Base-by-base conservation (phyloP, 2,329 filamentous ascomycete genomes). In the Scedosporium aurantiacum region DNA sequence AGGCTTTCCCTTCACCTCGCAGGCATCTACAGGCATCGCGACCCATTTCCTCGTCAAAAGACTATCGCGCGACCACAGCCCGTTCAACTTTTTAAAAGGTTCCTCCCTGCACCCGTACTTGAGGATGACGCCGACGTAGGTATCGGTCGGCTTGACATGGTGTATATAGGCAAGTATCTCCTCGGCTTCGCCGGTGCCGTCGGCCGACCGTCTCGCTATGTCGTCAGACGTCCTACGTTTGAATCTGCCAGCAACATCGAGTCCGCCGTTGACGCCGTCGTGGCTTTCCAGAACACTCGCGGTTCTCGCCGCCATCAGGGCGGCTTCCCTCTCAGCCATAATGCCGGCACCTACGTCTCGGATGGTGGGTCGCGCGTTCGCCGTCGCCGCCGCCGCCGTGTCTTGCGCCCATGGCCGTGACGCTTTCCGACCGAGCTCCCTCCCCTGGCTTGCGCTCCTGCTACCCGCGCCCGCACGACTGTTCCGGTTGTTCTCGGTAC, bases 31-130 rank as follows among this genome's bases (percentile, higher is more conserved):
- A 0, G 94, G 94, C 60, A 99, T 77, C 7, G 92, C 81, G 16
- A 99, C 81, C 65, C 84, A 87, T 68, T 90, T 90, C 63, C 92
- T 86, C 57, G 86, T 84, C 71, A 97, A 93, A 41, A 97, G 88
- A 64, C 85, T 91, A 70, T 97, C 94, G 65, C 91, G 90, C 5
- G 91, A 90, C 94, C 94, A 99, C 69, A 99, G 85, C 10, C 94
- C 85, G 71, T 99, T 99, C 45, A 91, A 86, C 71, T 90, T 94
- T 63, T 90, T 83, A 66, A 99, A 86, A 1, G 88, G 82, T 57
- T 92, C 88, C 61, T 91, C 86, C 64, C 89, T 84, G 71, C 93
- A 97, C 67, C 90, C 88, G 73, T 95, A 99, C 67, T 87, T 89
- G 65, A 99, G 86, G 60, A 94, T 88, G 58, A 99, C 86, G 2